These are phyloP conservation scores for Combretum micranthum DNA, from an alignment of 345 rosid genomes.

Conservation along the genomic window DNA sequence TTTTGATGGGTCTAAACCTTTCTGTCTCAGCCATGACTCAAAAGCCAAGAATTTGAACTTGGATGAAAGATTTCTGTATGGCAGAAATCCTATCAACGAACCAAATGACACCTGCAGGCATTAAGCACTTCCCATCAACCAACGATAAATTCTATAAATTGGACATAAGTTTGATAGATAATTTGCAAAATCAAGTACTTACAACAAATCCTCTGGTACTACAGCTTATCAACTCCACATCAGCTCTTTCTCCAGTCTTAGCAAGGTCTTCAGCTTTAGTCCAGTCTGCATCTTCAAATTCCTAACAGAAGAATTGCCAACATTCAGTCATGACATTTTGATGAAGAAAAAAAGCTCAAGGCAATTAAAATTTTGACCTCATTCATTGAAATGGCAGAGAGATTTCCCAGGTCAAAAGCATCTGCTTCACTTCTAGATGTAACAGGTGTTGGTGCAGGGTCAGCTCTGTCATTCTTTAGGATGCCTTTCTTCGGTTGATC, in stretches of 20 bases:
- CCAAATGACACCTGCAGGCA: conserved; percentile 73
- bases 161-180: background rate
- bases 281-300: conserved; percentile 55
- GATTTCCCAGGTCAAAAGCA: conserved; percentile 5
- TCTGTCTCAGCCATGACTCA: conserved; percentile 88
- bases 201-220: conserved; percentile 82
- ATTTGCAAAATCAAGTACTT: conserved; percentile 19
- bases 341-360: background rate
- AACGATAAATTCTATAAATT: background rate
- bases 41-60: conserved; percentile 85
- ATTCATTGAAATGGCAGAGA: conserved; percentile 1
- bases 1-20: conserved; percentile 75
- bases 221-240: conserved; percentile 77
- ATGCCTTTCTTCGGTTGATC: conserved; percentile 23
- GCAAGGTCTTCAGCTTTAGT: conserved; percentile 54
- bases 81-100: conserved; percentile 76
- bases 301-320: conserved; percentile 19
- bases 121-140: conserved; percentile 3
- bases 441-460: conserved; percentile 4
- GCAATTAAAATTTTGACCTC: conserved; percentile 8
- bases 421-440: conserved; percentile 16
- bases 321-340: background rate
- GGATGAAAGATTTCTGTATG: conserved; percentile 73
- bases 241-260: conserved; percentile 45
- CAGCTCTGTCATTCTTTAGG: conserved; percentile 3